Base-by-base conservation (phyloP, 1,284 basidiomycete species). In the Puccinia triticina region DNA sequence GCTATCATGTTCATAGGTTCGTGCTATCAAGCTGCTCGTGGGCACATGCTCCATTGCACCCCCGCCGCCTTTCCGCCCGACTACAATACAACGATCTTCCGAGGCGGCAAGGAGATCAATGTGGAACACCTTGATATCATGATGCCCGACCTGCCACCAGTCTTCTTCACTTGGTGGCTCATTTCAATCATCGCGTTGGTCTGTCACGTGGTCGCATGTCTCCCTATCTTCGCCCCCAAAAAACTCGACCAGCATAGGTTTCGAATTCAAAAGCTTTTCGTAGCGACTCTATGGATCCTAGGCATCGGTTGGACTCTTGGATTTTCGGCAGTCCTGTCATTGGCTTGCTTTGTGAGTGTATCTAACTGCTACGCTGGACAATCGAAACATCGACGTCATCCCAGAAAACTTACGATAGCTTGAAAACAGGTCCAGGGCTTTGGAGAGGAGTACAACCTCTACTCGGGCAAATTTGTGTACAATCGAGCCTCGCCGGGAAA, bases 251-350 rank as follows among this genome's bases (percentile, higher is more conserved):
- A 72, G 10, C 61, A n/a, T 7, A 71, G 77, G 40, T 80, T 80
- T 46, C 5, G 37, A 8, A 72, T 50, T 80, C 53, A 80, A 61
- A 32, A 34, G 50, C 21, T 80, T 55, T 80, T 80, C 59, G 29
- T 66, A n/a, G 77, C 77, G 21, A 57, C 77, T 57, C 53, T 80
- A 40, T 80, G 77, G 77, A 80, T 80, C 23, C 77, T 80, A 12
- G 77, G 67, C 32, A 80, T 80, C 23, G 77, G 67, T 50, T 80
- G 77, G 77, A 69, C 77, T 73, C 53, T 80, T 46, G 77, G 77
- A 14, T 80, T 80, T 48, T 80, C 77, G 7, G 77, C 77, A 8
- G 77, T 80, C 23, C 32, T 80, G n/a, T 71, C 77, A 2, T 66
- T 80, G 16, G 77, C 77, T 26, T 80, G 77, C 40, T 80, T 80